phyloP scores from a whole-genome alignment of 2,329 filamentous ascomycete species.

The Sclerotinia sclerotiorum region DNA sequence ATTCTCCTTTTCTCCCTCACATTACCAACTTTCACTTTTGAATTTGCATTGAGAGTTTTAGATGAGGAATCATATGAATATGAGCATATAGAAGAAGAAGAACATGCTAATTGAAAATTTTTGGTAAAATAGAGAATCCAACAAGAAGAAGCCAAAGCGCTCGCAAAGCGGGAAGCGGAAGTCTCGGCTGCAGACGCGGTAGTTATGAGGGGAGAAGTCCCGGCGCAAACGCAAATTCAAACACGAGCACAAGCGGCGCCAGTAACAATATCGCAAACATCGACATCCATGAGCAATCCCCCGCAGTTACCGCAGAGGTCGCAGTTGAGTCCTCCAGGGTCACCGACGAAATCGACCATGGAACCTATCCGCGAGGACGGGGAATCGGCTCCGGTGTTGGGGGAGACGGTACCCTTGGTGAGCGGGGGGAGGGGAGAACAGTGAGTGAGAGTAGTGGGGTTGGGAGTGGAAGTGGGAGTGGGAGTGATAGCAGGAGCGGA shows the following conservation, averaged over 20 bases:
- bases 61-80: not conserved
- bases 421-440: not conserved
- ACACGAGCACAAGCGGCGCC: not conserved
- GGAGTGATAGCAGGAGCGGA: not conserved
- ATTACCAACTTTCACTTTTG: not conserved
- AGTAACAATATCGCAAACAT: not conserved
- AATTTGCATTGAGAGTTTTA: not conserved
- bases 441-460: not conserved
- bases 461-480: not conserved
- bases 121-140: slow-evolving; percentile 15
- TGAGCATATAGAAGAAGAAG: not conserved
- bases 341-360: not conserved
- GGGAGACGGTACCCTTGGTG: not conserved
- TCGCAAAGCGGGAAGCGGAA: slow-evolving; percentile 10
- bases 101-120: not conserved
- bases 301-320: not conserved
- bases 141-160: slow-evolving; percentile 19
- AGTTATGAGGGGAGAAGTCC: not conserved
- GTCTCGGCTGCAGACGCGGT: not conserved
- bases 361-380: slow-evolving; percentile 10
- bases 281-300: slow-evolving; percentile 6
- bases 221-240: not conserved
- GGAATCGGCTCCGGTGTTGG: not conserved
- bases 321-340: not conserved
- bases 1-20: not conserved